phyloP scores from a whole-genome alignment of 257 asterid genomes.

The Lithospermum erythrorhizon region DNA sequence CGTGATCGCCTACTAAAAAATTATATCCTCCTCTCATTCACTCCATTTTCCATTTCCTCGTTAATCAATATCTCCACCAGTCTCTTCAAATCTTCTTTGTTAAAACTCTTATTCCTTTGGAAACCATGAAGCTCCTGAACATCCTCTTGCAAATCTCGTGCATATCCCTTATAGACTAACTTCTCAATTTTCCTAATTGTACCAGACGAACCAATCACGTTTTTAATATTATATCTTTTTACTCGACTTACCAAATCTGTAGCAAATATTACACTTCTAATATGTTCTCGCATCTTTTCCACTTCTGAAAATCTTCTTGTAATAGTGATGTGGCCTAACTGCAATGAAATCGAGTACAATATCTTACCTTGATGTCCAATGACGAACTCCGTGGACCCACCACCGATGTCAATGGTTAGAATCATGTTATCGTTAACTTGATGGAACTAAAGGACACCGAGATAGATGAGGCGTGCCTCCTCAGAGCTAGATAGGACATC shows the following conservation, averaged over 20 bases:
- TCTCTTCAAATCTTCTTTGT: constrained; percentile 39
- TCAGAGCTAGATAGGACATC: constrained; percentile 58
- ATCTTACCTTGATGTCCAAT: constrained; percentile 46
- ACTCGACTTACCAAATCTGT: constrained; percentile 40
- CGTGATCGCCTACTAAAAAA: constrained; percentile 45
- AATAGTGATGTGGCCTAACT: constrained; percentile 63
- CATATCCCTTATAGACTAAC: constrained; percentile 46
- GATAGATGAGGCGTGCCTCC: constrained; percentile 73
- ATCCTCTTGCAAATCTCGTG: constrained; percentile 21
- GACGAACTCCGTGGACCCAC: constrained; percentile 73
- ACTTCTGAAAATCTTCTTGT: constrained; percentile 30
- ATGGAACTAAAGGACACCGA: constrained; percentile 58
- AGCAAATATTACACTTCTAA: constrained; percentile 23
- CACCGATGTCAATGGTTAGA: constrained; percentile 69
- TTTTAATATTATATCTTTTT: constrained; percentile 33
- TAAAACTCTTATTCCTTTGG: constrained; percentile 61
- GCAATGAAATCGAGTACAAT: constrained; percentile 41
- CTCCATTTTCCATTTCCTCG: constrained; percentile 35
- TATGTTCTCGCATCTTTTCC: constrained; percentile 35
- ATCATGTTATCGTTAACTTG: constrained; percentile 37
- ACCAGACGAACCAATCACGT: constrained; percentile 66
- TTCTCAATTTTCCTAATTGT: constrained; percentile 62
- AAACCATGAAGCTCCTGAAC: constrained; percentile 25
- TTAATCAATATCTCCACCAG: constrained; percentile 37
- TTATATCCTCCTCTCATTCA: constrained; percentile 24